Evolutionary conservation across 148 eudicot genomes (phyloP).

Genomic region (Chenopodium berlandieri): DNA sequence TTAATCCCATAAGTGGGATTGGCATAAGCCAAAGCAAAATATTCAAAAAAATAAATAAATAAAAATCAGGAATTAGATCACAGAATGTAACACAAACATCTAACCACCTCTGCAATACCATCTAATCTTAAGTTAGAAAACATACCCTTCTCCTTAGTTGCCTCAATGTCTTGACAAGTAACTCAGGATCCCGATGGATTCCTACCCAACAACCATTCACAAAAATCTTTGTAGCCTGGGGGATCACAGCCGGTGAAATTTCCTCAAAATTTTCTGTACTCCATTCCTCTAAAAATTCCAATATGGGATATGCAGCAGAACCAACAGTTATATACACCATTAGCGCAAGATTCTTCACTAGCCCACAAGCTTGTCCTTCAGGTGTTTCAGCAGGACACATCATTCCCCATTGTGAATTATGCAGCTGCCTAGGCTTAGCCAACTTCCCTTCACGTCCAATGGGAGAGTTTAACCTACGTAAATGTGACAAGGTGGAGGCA

Average conservation of each 20-base stretch:
- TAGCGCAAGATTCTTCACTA: slow-evolving; percentile 94
- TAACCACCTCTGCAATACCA: slow-evolving; percentile 3
- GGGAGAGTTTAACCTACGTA: slow-evolving; percentile 90
- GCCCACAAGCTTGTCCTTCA: slow-evolving; percentile 99
- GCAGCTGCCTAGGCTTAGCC: slow-evolving; percentile 98
- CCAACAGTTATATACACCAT: slow-evolving; percentile 97
- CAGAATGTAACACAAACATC: slow-evolving; percentile 2
- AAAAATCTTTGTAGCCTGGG: slow-evolving; percentile 93
- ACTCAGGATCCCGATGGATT: slow-evolving; percentile 92
- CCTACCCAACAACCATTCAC: slow-evolving; percentile 99
- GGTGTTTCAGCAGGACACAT: slow-evolving; percentile 99
- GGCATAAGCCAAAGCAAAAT: not conserved
- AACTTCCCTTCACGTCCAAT: slow-evolving; percentile 97
- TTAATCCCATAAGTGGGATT: too few relatives aligned
- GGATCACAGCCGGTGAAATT: slow-evolving; percentile 93
- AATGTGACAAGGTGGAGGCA: slow-evolving; percentile 94
- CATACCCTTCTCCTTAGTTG: slow-evolving; percentile 86
- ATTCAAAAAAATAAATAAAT: not conserved
- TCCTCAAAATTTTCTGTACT: slow-evolving; percentile 97
- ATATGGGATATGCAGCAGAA: slow-evolving; percentile 93
- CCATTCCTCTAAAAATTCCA: slow-evolving; percentile 98
- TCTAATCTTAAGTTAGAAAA: slow-evolving; percentile 1
- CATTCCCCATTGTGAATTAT: slow-evolving; percentile 99
- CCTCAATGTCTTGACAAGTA: slow-evolving; percentile 85
- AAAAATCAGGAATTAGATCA: not conserved